These are phyloP conservation scores for Xerocomus minutiporus DNA, from an alignment of 1,284 basidiomycete genomes.

Conservation along the genomic window DNA sequence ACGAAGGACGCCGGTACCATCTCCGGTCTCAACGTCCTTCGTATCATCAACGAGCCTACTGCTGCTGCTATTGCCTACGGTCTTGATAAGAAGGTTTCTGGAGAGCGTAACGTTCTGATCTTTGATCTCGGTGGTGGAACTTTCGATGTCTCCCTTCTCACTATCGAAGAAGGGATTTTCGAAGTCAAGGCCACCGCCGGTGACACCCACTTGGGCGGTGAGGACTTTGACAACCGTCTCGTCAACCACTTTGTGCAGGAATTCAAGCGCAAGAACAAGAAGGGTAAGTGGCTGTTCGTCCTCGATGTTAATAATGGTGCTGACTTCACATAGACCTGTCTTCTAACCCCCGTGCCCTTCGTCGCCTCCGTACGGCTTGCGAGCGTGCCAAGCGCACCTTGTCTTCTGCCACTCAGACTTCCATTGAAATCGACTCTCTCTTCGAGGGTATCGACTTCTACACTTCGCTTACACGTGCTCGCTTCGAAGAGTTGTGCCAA, in stretches of 20 bases:
- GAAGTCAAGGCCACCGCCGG: slow-evolving; percentile 99
- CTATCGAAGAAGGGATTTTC: slow-evolving; percentile 98
- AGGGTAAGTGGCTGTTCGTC: slow-evolving; percentile 48
- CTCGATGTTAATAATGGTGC: neutral
- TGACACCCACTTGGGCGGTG: slow-evolving; percentile 98
- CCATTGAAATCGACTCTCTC: slow-evolving; percentile 97
- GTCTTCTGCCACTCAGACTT: slow-evolving; percentile 94
- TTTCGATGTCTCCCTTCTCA: slow-evolving; percentile 97
- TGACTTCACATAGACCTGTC: slow-evolving; percentile 65
- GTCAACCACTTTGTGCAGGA: slow-evolving; percentile 98
- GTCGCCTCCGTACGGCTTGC: slow-evolving; percentile 96
- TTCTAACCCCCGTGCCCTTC: slow-evolving; percentile 89
- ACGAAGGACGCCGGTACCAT: slow-evolving; percentile 94
- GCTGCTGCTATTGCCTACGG: slow-evolving; percentile 95
- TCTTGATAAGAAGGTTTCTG: slow-evolving; percentile 82
- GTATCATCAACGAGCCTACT: slow-evolving; percentile 96
- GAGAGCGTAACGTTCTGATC: slow-evolving; percentile 92
- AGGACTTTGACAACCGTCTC: slow-evolving; percentile 98
- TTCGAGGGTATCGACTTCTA: slow-evolving; percentile 99
- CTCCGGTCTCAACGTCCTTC: slow-evolving; percentile 87
- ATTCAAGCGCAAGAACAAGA: slow-evolving; percentile 99
- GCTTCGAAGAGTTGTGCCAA: slow-evolving; percentile 98
- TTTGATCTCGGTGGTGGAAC: slow-evolving; percentile 99
- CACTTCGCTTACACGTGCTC: slow-evolving; percentile 96
- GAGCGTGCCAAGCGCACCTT: slow-evolving; percentile 99